phyloP scores from a whole-genome alignment of 805 yeast species.

The Pichia nakasei region DNA sequence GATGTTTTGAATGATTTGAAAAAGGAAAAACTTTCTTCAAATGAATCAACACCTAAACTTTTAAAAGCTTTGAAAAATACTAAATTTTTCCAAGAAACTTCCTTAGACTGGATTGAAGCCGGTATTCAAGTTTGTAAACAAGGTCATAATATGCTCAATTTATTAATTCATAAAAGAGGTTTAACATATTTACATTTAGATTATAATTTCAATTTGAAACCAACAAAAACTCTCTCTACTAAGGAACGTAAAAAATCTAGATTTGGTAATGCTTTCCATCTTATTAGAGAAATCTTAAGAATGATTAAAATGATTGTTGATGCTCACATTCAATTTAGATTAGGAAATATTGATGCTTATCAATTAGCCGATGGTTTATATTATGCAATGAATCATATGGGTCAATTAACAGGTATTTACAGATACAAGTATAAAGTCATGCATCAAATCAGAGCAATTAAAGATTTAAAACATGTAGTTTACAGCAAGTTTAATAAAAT shows the following conservation, averaged over 20 bases:
- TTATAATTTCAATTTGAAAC: slow-evolving; percentile 91
- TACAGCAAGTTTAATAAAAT: slow-evolving; percentile 73
- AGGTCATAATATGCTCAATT: slow-evolving; percentile 87
- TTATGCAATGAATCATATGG: slow-evolving; percentile 85
- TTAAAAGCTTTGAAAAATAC: slow-evolving; percentile 64
- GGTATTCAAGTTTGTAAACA: slow-evolving; percentile 90
- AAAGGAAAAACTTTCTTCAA: slow-evolving; percentile 31
- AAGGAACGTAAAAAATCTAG: slow-evolving; percentile 93
- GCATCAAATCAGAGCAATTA: slow-evolving; percentile 96
- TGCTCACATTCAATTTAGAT: slow-evolving; percentile 82
- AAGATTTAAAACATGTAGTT: slow-evolving; percentile 87
- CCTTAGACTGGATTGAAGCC: slow-evolving; percentile 98
- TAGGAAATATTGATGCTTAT: slow-evolving; percentile 87
- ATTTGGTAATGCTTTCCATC: slow-evolving; percentile 92
- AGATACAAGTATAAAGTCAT: slow-evolving; percentile 94
- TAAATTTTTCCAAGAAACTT: slow-evolving; percentile 82
- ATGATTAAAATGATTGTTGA: slow-evolving; percentile 84
- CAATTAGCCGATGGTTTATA: slow-evolving; percentile 93
- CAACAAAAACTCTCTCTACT: slow-evolving; percentile 91
- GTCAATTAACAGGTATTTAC: slow-evolving; percentile 93
- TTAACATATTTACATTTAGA: slow-evolving; percentile 88
- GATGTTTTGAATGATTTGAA: slow-evolving; percentile 67
- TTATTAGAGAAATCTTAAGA: slow-evolving; percentile 81
- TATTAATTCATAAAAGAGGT: slow-evolving; percentile 84
- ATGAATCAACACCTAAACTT: slow-evolving; percentile 44